Conservation (phyloP, 805 yeast species). For the Maudiozyma turicensis region DNA sequence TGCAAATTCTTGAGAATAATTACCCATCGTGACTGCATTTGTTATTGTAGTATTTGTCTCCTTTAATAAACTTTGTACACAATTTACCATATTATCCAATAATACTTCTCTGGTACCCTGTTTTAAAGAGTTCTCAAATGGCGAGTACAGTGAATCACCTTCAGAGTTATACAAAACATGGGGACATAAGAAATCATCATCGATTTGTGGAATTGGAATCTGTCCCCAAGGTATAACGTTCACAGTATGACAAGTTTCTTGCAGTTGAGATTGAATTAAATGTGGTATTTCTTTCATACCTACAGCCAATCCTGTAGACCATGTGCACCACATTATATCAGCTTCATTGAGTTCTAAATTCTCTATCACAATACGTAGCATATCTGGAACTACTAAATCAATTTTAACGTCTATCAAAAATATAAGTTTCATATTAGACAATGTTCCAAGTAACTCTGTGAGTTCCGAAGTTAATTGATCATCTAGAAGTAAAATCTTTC, state of each 20-base stretch:
- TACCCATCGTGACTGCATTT: constrained; percentile 21
- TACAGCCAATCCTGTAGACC: constrained; percentile 12
- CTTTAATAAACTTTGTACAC: constrained; percentile 14
- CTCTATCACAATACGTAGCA: constrained; percentile 4
- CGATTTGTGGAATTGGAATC: constrained; percentile 21
- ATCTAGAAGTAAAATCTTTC: constrained; percentile 19
- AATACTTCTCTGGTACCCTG: constrained; percentile 20
- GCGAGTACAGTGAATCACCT: constrained; percentile 20
- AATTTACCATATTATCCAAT: constrained; percentile 22
- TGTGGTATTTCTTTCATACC: constrained; percentile 11
- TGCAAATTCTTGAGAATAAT: constrained; percentile 14
- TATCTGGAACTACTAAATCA: constrained; percentile 14
- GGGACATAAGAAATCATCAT: constrained; percentile 19
- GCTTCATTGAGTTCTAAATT: constrained; percentile 1
- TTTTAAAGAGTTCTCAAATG: constrained; percentile 13
- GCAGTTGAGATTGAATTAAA: constrained; percentile 17
- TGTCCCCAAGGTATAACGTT: constrained; percentile 15
- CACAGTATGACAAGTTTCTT: constrained; percentile 1
- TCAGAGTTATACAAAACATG: constrained; percentile 17
- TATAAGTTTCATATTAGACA: constrained; percentile 11
- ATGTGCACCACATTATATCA: constrained; percentile 12
- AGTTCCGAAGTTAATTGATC: constrained; percentile 13
- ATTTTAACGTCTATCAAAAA: constrained; percentile 22
- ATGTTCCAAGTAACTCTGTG: constrained; percentile 5
- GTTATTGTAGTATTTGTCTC: constrained; percentile 19